Evolutionary conservation across 2,329 filamentous ascomycete species (phyloP).

Genomic region (Aspergillus sp.): DNA sequence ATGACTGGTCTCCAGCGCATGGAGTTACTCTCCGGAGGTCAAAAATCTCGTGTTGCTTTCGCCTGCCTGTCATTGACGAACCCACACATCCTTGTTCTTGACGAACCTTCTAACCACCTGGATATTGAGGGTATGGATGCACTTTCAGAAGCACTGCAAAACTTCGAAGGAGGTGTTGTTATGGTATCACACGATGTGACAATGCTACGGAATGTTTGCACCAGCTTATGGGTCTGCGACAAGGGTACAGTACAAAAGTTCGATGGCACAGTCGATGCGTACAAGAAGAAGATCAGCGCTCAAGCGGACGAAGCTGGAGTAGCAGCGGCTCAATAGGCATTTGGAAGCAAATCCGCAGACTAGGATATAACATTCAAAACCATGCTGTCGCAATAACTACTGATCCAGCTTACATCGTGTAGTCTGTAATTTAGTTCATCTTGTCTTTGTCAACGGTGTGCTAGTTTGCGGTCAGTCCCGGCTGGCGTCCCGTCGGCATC

Average conservation of each 20-base stretch:
- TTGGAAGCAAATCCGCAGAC: constrained; percentile 5
- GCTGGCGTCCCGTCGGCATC: not conserved
- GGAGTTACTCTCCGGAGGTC: constrained; percentile 88
- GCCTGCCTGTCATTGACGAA: constrained; percentile 92
- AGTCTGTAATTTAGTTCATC: not conserved
- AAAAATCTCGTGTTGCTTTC: constrained; percentile 97
- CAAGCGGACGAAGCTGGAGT: constrained; percentile 89
- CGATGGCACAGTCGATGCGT: constrained; percentile 88
- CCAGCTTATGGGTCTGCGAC: constrained; percentile 94
- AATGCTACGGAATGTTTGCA: constrained; percentile 96
- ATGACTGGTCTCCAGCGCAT: constrained; percentile 97
- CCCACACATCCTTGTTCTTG: constrained; percentile 94
- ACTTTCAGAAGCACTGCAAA: constrained; percentile 75
- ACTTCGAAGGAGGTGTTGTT: constrained; percentile 90
- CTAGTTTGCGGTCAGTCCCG: too few species aligned
- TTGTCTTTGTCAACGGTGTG: too few species aligned
- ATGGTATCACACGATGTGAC: constrained; percentile 99
- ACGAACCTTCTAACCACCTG: constrained; percentile 97
- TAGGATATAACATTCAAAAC: not conserved
- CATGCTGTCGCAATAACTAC: not conserved
- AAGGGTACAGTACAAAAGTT: constrained; percentile 94
- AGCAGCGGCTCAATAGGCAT: constrained; percentile 45
- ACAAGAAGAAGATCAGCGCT: constrained; percentile 93
- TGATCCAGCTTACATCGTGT: too few species aligned
- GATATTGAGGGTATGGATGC: constrained; percentile 99